Percentiles rank a stretch among this genome's conserved stretches.
These are phyloP conservation scores for Aspergillus homomorphus DNA, from an alignment of 495 filamentous ascomycete genomes.

Conservation along the genomic window DNA sequence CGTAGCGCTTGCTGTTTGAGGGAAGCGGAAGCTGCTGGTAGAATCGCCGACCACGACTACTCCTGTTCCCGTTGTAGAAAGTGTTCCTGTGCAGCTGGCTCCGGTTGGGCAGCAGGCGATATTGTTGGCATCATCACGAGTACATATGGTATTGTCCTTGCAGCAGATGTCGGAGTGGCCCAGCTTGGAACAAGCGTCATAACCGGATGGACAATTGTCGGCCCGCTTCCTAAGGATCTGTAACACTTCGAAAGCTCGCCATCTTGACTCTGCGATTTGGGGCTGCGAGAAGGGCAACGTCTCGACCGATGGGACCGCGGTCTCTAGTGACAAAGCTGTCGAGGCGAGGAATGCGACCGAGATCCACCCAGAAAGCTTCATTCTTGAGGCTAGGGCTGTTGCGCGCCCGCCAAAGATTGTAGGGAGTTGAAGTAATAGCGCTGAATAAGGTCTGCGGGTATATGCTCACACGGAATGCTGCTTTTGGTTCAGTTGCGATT, in stretches of 20 bases:
- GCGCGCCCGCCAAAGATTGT: conserved; percentile 10
- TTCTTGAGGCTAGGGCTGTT: conserved; percentile 28
- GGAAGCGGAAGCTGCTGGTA: conserved; percentile 35
- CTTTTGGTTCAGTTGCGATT: neutral
- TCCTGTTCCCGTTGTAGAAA: conserved; percentile 33
- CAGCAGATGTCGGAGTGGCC: conserved; percentile 57
- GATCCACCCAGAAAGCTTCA: conserved; percentile 40
- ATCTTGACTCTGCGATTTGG: conserved; percentile 21
- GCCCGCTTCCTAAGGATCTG: conserved; percentile 34
- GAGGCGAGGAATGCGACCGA: conserved; percentile 37
- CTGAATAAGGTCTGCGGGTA: neutral
- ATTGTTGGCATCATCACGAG: conserved; percentile 54
- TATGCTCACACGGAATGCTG: neutral
- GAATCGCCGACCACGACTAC: conserved; percentile 21
- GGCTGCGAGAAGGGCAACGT: conserved; percentile 31
- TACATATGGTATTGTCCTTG: conserved; percentile 49
- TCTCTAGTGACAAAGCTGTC: conserved; percentile 29
- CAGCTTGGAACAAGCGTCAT: conserved; percentile 49
- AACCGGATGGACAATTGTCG: conserved; percentile 51
- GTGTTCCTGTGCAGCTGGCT: conserved; percentile 59
- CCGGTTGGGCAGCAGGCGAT: conserved; percentile 65
- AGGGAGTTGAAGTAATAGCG: neutral
- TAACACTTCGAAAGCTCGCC: conserved; percentile 38
- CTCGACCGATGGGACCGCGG: conserved; percentile 30
- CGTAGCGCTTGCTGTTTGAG: conserved; percentile 31